Percentiles rank a stretch among this genome's conserved stretches.
Conservation (phyloP, 371 early-diverging fungal genomes). For the Mortierella sp. region DNA sequence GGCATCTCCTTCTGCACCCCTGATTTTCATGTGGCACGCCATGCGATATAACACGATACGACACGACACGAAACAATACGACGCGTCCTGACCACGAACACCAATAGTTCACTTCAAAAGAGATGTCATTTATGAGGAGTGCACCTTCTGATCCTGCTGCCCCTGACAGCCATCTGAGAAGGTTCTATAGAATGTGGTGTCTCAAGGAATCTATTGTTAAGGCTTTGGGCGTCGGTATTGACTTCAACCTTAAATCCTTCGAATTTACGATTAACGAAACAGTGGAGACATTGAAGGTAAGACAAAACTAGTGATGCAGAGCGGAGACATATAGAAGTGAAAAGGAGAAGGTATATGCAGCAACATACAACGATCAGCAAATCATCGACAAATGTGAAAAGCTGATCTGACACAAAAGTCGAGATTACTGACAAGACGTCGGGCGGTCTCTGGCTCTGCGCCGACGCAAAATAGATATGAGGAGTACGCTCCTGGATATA, state of each 20-base stretch:
- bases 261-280: conserved; percentile 36
- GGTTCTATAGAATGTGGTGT: conserved; percentile 55
- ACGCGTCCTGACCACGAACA: neutral
- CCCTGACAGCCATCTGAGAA: conserved; percentile 20
- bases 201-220: conserved; percentile 49
- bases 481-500: too few species aligned
- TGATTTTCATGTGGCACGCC: neutral
- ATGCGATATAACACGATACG: neutral
- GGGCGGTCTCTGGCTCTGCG: too few species aligned
- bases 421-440: too few species aligned
- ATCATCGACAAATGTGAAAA: too few species aligned
- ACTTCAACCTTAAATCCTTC: conserved; percentile 29
- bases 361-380: neutral
- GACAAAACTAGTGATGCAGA: neutral
- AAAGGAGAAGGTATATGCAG: neutral
- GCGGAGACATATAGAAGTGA: neutral
- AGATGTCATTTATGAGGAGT: conserved; percentile 25
- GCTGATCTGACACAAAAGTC: too few species aligned
- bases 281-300: conserved; percentile 35
- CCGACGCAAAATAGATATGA: too few species aligned
- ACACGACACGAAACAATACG: neutral
- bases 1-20: neutral
- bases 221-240: conserved; percentile 38
- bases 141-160: conserved; percentile 15
- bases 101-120: conserved; percentile 28